phyloP scores from a whole-genome alignment of 2,329 filamentous ascomycete species.

The Rachicladosporium sp. region DNA sequence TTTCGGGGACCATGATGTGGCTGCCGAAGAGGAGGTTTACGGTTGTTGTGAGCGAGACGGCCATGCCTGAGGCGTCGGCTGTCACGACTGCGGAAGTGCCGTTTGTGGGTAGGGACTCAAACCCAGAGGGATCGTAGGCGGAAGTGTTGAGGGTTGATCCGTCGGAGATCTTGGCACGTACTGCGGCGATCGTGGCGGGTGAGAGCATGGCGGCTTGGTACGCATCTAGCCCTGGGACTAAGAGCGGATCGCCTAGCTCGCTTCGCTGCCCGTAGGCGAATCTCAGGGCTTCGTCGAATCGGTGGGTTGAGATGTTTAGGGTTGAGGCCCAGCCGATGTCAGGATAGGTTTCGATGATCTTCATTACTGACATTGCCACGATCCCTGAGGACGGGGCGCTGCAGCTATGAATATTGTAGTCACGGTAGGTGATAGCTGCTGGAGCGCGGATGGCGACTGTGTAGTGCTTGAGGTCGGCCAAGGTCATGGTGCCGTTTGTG shows the following conservation, averaged over 20 bases:
- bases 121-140: constrained; percentile 57
- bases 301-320: constrained; percentile 62
- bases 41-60: constrained; percentile 73
- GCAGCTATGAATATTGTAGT: constrained; percentile 56
- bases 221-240: constrained; percentile 48
- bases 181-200: constrained; percentile 43
- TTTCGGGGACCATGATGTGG: constrained; percentile 64
- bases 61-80: constrained; percentile 60
- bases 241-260: constrained; percentile 70
- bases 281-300: constrained; percentile 75
- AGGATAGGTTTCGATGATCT: constrained; percentile 68
- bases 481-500: constrained; percentile 68
- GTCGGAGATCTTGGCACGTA: constrained; percentile 59
- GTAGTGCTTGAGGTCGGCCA: constrained; percentile 67
- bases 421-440: constrained; percentile 43
- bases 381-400: constrained; percentile 68
- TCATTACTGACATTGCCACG: constrained; percentile 63
- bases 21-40: constrained; percentile 80
- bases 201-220: constrained; percentile 60
- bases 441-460: constrained; percentile 51
- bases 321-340: constrained; percentile 45
- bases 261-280: constrained; percentile 71
- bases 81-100: constrained; percentile 65
- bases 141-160: constrained; percentile 56
- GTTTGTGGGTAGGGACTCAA: constrained; percentile 56